Evolutionary conservation across 2,329 filamentous ascomycete species (phyloP).

Genomic region (Cladosporium sp.): DNA sequence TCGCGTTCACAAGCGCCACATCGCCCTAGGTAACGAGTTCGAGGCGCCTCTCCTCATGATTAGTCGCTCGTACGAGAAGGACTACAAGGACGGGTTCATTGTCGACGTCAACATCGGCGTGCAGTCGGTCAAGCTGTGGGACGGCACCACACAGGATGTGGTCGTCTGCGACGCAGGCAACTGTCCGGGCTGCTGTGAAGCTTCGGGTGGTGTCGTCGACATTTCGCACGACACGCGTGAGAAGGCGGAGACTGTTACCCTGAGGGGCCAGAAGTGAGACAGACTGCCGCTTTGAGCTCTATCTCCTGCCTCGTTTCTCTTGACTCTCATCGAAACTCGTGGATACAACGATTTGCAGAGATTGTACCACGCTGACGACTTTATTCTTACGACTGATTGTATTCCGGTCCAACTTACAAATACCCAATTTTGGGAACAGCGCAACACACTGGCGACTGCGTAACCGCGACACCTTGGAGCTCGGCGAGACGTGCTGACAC

Average conservation of each 20-base stretch:
- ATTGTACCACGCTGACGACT: background rate
- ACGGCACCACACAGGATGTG: background rate
- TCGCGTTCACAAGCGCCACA: constrained; percentile 1
- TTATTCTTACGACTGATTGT: no score
- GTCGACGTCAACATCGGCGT: background rate
- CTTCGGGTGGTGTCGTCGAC: background rate
- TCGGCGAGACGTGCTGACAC: no score
- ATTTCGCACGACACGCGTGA: background rate
- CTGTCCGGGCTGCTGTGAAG: background rate
- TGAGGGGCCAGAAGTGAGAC: background rate
- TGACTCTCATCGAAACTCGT: background rate
- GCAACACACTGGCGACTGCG: no score
- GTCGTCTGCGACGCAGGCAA: background rate
- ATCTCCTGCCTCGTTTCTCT: no score
- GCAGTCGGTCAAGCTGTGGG: background rate
- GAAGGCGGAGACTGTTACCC: background rate
- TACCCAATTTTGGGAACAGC: no score
- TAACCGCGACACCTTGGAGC: no score
- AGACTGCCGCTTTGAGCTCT: background rate
- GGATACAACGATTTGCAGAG: background rate
- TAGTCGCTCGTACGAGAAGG: background rate
- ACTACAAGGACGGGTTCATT: background rate
- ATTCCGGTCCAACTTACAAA: no score
- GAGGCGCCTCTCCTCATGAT: background rate
- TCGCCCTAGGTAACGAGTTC: background rate